Percentiles rank a stretch among this genome's conserved stretches.
phyloP scores from a whole-genome alignment of 176 grass and related monocot species.

The Microstegium vimineum region DNA sequence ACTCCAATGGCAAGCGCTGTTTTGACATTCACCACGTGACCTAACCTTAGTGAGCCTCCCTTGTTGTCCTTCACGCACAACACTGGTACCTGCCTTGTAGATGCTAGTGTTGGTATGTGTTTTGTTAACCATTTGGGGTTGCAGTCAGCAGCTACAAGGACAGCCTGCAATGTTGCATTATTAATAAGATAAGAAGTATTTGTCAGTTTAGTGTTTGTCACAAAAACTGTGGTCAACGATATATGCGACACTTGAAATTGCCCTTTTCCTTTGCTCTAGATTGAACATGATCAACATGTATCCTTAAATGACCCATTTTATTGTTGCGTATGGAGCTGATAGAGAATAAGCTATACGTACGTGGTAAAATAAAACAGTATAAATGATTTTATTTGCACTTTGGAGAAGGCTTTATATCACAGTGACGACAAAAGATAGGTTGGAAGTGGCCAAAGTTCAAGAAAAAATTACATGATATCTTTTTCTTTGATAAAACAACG shows the following conservation, averaged over 20 bases:
- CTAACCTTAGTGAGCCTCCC: conserved; percentile 75
- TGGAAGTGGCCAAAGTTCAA: background rate
- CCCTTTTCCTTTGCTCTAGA: background rate
- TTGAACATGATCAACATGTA: background rate
- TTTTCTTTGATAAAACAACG: background rate
- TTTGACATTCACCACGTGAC: conserved; percentile 64
- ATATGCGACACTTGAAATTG: background rate
- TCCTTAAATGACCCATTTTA: background rate
- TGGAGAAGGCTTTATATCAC: background rate
- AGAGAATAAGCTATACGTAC: background rate
- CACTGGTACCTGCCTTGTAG: conserved; percentile 64
- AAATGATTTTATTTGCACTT: background rate
- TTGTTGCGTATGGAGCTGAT: background rate
- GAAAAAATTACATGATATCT: background rate
- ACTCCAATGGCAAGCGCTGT: conserved; percentile 82
- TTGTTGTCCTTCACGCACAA: conserved; percentile 82
- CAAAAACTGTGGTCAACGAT: background rate
- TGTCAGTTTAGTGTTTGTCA: background rate
- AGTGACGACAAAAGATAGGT: background rate
- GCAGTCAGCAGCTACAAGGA: conserved; percentile 74
- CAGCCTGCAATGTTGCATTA: conserved; percentile 43
- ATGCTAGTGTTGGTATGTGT: conserved; percentile 68
- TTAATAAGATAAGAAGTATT: background rate
- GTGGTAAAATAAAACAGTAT: background rate
- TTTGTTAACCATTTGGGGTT: conserved; percentile 93